Evolutionary conservation across 2,329 filamentous ascomycete species (phyloP).

Genomic region (Alternaria metachromatica): DNA sequence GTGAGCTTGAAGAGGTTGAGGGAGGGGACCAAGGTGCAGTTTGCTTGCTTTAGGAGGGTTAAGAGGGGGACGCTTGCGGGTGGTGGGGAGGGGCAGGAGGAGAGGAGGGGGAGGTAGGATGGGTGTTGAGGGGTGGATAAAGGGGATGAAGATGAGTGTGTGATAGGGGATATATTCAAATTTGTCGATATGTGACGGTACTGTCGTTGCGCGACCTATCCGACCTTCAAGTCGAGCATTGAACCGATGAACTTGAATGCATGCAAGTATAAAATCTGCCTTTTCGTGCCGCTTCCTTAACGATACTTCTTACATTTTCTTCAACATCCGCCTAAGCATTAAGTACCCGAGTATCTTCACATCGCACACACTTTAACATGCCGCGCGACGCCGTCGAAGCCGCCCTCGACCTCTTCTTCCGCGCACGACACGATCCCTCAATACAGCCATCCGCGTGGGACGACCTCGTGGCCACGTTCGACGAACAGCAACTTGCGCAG

Average conservation of each 20-base stretch:
- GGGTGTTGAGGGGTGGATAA: neutral
- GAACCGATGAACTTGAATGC: neutral
- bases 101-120: slow-evolving; percentile 8
- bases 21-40: slow-evolving; percentile 47
- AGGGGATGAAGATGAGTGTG: neutral
- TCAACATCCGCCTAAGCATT: neutral
- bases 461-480: neutral
- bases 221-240: neutral
- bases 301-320: neutral
- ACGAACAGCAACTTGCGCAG: neutral
- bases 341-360: neutral
- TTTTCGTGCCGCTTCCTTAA: neutral
- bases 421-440: neutral
- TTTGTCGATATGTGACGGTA: too few species aligned
- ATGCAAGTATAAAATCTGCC: neutral
- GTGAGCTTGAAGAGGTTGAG: slow-evolving; percentile 74
- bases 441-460: neutral
- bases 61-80: slow-evolving; percentile 25
- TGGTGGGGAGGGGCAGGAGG: slow-evolving; percentile 4
- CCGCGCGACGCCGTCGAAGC: neutral
- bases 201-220: neutral
- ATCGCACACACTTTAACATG: neutral
- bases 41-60: slow-evolving; percentile 44
- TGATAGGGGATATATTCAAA: neutral
- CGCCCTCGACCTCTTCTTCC: neutral